These are phyloP conservation scores for Simplicillium aogashimaense DNA, from an alignment of 2,329 filamentous ascomycete species.

Conservation along the genomic window DNA sequence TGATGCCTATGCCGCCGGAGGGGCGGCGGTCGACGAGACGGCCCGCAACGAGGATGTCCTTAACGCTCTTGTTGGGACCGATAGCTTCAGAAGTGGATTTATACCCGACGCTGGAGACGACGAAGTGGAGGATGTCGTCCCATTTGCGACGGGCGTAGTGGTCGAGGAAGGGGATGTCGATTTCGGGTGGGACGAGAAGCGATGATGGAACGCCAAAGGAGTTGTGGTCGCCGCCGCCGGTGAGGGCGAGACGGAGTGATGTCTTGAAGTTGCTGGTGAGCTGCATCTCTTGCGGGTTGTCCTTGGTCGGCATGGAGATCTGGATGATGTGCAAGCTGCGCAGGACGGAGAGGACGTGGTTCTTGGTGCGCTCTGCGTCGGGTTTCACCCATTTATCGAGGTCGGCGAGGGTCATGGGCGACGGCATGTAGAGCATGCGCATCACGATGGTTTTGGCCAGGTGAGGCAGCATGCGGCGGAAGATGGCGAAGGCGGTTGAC, in stretches of 20 bases:
- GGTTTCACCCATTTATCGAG: slow-evolving; percentile 81
- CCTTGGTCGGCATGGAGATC: slow-evolving; percentile 49
- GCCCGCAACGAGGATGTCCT: slow-evolving; percentile 71
- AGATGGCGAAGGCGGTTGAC: slow-evolving; percentile 89
- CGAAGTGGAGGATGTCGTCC: slow-evolving; percentile 93
- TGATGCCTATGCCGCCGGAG: slow-evolving; percentile 68
- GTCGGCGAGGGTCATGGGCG: slow-evolving; percentile 67
- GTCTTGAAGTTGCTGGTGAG: slow-evolving; percentile 74
- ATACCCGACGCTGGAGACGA: slow-evolving; percentile 67
- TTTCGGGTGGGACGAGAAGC: slow-evolving; percentile 48
- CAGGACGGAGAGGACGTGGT: slow-evolving; percentile 73
- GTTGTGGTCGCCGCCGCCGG: slow-evolving; percentile 73
- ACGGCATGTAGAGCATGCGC: slow-evolving; percentile 84
- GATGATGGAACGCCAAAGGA: slow-evolving; percentile 84
- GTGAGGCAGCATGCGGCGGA: slow-evolving; percentile 92
- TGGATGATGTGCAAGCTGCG: slow-evolving; percentile 78
- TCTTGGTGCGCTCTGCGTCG: slow-evolving; percentile 34
- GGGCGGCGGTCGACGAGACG: slow-evolving; percentile 61
- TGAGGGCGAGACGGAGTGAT: slow-evolving; percentile 77
- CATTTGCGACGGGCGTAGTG: slow-evolving; percentile 79
- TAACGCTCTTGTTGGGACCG: slow-evolving; percentile 66
- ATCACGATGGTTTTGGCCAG: slow-evolving; percentile 96
- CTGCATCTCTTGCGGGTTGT: slow-evolving; percentile 59
- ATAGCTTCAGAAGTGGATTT: slow-evolving; percentile 34
- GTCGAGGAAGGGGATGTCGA: slow-evolving; percentile 68